These are phyloP conservation scores for Ambrosiella beaveri DNA, from an alignment of 2,329 filamentous ascomycete genomes.

Conservation along the genomic window DNA sequence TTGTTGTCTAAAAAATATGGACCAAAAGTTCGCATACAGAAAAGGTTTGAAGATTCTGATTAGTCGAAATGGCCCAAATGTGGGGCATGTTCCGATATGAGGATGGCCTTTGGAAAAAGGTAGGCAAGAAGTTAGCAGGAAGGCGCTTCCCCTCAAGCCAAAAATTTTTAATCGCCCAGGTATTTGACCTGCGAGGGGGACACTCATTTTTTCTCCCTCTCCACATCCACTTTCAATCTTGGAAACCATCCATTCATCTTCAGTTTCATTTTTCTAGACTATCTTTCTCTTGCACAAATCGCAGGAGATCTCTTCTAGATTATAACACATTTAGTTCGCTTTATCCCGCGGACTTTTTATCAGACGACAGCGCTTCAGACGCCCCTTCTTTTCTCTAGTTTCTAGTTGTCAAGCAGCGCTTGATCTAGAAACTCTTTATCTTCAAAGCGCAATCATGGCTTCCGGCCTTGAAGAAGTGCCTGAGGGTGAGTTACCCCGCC, in stretches of 20 bases:
- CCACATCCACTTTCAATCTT: conserved; percentile 7
- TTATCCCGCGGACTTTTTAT: conserved; percentile 19
- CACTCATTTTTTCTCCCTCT: conserved; percentile 11
- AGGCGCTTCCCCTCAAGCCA: conserved; percentile 4
- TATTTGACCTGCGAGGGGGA: neutral
- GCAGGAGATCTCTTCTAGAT: conserved; percentile 34
- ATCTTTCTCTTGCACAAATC: conserved; percentile 24
- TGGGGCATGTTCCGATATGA: conserved; percentile 1
- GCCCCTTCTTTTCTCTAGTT: conserved; percentile 20
- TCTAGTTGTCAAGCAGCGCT: conserved; percentile 63
- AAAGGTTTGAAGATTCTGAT: conserved; percentile 7
- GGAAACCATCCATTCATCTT: conserved; percentile 13
- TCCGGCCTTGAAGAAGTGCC: conserved; percentile 95
- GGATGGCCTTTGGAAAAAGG: neutral
- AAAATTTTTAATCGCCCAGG: neutral
- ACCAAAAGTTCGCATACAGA: conserved; percentile 13
- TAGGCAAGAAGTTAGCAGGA: neutral
- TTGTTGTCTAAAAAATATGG: neutral
- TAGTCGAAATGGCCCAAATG: conserved; percentile 8
- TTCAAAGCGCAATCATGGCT: conserved; percentile 84
- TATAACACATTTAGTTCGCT: conserved; percentile 11
- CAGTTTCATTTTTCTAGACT: conserved; percentile 23
- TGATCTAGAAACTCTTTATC: conserved; percentile 45
- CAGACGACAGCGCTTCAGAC: conserved; percentile 22
- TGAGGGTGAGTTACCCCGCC: conserved; percentile 50